Conservation (phyloP, 2,329 filamentous ascomycete genomes). For the Cladosporium sp. region DNA sequence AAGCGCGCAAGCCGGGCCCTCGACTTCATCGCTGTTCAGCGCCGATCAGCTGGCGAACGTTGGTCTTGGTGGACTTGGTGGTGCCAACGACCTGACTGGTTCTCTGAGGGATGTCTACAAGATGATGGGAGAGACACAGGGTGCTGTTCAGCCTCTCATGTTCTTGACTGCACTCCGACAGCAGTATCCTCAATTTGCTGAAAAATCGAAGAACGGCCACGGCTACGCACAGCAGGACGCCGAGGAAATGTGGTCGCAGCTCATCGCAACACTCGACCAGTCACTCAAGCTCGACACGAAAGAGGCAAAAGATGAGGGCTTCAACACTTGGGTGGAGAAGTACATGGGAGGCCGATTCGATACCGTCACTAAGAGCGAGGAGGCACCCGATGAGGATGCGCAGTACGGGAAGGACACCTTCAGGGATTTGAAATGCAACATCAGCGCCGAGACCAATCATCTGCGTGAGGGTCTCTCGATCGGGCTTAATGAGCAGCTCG, state of each 20-base stretch:
- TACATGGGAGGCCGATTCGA: constrained; percentile 85
- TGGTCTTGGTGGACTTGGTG: constrained; percentile 59
- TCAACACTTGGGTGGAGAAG: constrained; percentile 68
- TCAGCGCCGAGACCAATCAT: constrained; percentile 83
- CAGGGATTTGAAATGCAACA: constrained; percentile 94
- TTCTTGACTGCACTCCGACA: constrained; percentile 80
- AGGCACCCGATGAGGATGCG: constrained; percentile 74
- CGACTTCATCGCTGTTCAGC: constrained; percentile 33
- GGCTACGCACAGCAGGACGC: constrained; percentile 98
- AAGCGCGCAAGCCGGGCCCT: constrained; percentile 25
- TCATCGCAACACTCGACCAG: constrained; percentile 77
- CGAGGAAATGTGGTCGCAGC: constrained; percentile 97
- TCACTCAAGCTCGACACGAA: constrained; percentile 68
- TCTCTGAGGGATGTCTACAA: constrained; percentile 82
- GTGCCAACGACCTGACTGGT: constrained; percentile 69
- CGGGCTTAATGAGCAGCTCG: constrained; percentile 81
- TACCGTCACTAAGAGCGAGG: constrained; percentile 78
- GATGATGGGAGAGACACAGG: constrained; percentile 84
- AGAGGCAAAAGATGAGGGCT: constrained; percentile 57
- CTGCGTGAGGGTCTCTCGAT: constrained; percentile 82
- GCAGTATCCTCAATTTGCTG: constrained; percentile 88
- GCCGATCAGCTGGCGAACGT: constrained; percentile 45
- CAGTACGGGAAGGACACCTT: constrained; percentile 71
- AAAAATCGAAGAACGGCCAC: constrained; percentile 76
- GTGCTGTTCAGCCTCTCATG: constrained; percentile 77